Conservation (phyloP, 176 grass and related monocot genomes). For the Hordeum vulgare region MorexV3_pseudomolecules_assembly NC_058524.1:121252864-121253363, state of each 20-base stretch:
- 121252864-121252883: neutral
- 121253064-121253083: neutral
- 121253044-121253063: neutral
- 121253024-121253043: no score
- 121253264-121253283: neutral
- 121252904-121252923: neutral
- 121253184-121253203: neutral
- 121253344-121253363: constrained; percentile 37
- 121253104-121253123: neutral
- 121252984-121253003: no score
- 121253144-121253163: neutral
- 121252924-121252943: neutral
- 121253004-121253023: neutral
- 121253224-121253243: neutral
- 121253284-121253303: neutral
- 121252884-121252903: neutral
- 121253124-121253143: neutral
- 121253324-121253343: neutral
- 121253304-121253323: neutral
- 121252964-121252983: no score
- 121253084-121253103: neutral
- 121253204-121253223: neutral
- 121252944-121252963: neutral
- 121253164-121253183: neutral
- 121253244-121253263: neutral